Evolutionary conservation across 2,329 filamentous ascomycete genomes (phyloP).

Genomic region (Cryphonectria radicalis): DNA sequence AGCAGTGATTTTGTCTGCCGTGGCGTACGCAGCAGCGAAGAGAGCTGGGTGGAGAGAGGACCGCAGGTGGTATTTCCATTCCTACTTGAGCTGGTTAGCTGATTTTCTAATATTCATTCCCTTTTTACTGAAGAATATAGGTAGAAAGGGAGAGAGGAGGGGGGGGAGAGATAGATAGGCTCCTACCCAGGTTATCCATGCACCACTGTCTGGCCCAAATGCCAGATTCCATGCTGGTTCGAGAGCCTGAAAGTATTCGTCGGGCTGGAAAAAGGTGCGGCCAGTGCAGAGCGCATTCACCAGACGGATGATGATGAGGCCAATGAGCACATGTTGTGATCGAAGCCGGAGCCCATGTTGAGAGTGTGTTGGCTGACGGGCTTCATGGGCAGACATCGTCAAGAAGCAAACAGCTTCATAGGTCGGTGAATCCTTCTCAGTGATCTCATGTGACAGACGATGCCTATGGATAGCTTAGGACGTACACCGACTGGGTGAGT

Average conservation of each 20-base stretch:
- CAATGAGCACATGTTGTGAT: slow-evolving; percentile 39
- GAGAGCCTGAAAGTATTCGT: slow-evolving; percentile 95
- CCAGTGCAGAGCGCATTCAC: slow-evolving; percentile 74
- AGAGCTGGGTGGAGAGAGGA: slow-evolving; percentile 90
- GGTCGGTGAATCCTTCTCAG: neutral
- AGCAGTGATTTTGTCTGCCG: slow-evolving; percentile 60
- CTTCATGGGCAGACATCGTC: slow-evolving; percentile 24
- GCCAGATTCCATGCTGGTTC: slow-evolving; percentile 92
- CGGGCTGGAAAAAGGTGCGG: slow-evolving; percentile 94
- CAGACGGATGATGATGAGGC: slow-evolving; percentile 71
- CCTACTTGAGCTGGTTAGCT: slow-evolving; percentile 56
- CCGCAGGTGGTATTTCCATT: slow-evolving; percentile 87
- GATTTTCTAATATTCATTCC: neutral
- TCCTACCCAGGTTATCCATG: slow-evolving; percentile 94
- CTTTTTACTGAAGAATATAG: too few relatives aligned
- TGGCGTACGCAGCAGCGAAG: slow-evolving; percentile 76
- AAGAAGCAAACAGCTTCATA: slow-evolving; percentile 11
- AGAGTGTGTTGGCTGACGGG: slow-evolving; percentile 24
- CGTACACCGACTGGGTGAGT: neutral
- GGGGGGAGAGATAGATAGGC: slow-evolving; percentile 26
- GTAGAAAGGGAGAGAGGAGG: too few relatives aligned
- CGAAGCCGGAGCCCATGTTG: slow-evolving; percentile 28
- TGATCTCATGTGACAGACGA: neutral
- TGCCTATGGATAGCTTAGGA: neutral
- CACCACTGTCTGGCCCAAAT: slow-evolving; percentile 76